A percentile compares a stretch with the other conserved stretches of the same genome.
Evolutionary conservation across 1,284 basidiomycete genomes (phyloP).

Genomic region (Rhodotorula sp.): DNA sequence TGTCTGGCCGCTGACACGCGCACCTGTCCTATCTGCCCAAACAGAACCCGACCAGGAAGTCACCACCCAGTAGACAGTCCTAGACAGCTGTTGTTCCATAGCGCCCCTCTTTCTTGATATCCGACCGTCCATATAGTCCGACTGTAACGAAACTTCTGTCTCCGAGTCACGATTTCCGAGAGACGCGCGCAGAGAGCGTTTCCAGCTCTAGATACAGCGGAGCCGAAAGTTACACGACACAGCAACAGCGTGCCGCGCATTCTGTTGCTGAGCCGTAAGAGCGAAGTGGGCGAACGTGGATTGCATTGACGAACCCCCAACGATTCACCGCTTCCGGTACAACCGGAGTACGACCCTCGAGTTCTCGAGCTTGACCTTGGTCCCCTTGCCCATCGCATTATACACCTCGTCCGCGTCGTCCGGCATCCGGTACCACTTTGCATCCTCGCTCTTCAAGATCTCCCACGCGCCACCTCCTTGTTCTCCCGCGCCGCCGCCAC

Average conservation of each 20-base stretch:
- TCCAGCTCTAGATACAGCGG: no score
- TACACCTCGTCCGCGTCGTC: slow-evolving; percentile 27
- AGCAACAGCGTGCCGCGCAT: no score
- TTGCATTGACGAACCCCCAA: neutral
- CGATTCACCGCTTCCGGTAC: slow-evolving; percentile 18
- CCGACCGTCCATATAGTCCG: neutral
- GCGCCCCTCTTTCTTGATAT: no score
- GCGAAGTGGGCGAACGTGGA: neutral
- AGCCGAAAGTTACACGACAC: no score
- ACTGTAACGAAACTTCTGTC: neutral
- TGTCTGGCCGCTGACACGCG: neutral
- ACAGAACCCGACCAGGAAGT: slow-evolving; percentile 27
- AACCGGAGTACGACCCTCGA: slow-evolving; percentile 32
- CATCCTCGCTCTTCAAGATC: slow-evolving; percentile 24
- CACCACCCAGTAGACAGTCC: slow-evolving; percentile 9
- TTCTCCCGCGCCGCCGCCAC: neutral
- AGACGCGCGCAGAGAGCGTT: neutral
- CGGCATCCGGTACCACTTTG: slow-evolving; percentile 36
- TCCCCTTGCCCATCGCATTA: slow-evolving; percentile 11
- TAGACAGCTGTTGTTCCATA: neutral
- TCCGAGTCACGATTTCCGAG: neutral
- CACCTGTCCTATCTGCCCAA: no score
- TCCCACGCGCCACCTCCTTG: slow-evolving; percentile 22
- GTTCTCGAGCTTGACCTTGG: slow-evolving; percentile 35
- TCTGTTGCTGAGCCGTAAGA: no score